These are phyloP conservation scores for Saturnispora serradocipensis DNA, from an alignment of 805 yeast genomes.

Conservation along the genomic window DNA sequence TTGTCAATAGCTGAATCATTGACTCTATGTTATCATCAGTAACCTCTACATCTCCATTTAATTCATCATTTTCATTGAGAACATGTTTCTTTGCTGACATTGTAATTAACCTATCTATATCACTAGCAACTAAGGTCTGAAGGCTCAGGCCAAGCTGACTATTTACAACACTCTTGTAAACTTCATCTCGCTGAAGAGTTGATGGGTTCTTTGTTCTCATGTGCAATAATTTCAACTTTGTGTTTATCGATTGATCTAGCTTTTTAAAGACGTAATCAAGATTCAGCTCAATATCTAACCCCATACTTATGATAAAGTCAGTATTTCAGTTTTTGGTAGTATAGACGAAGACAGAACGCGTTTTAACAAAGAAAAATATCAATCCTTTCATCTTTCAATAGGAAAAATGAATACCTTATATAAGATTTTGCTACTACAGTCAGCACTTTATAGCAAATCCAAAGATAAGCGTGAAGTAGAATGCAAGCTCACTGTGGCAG, in stretches of 20 bases:
- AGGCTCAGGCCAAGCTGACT: neutral
- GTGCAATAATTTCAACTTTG: neutral
- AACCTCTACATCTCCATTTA: slow-evolving; percentile 1
- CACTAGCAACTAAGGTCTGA: neutral
- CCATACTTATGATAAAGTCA: neutral
- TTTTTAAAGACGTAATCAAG: neutral
- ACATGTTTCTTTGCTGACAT: slow-evolving; percentile 5
- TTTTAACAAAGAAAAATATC: neutral
- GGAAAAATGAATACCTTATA: neutral
- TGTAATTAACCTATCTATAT: neutral
- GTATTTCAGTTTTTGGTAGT: no score
- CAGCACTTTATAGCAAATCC: slow-evolving; percentile 1
- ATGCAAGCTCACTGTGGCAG: slow-evolving; percentile 1
- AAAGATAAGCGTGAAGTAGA: neutral
- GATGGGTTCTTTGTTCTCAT: neutral
- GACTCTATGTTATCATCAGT: slow-evolving; percentile 3
- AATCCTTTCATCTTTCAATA: neutral
- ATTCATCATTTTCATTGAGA: neutral
- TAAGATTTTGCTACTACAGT: neutral
- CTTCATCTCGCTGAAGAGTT: neutral
- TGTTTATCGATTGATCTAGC: neutral
- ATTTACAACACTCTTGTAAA: neutral
- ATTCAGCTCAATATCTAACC: slow-evolving; percentile 3
- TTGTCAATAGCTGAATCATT: neutral
- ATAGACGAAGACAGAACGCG: neutral